A percentile compares a stretch with the other conserved stretches of the same genome.
phyloP scores from a whole-genome alignment of 2,329 filamentous ascomycete genomes.

The Pseudogymnoascus sp. region DNA sequence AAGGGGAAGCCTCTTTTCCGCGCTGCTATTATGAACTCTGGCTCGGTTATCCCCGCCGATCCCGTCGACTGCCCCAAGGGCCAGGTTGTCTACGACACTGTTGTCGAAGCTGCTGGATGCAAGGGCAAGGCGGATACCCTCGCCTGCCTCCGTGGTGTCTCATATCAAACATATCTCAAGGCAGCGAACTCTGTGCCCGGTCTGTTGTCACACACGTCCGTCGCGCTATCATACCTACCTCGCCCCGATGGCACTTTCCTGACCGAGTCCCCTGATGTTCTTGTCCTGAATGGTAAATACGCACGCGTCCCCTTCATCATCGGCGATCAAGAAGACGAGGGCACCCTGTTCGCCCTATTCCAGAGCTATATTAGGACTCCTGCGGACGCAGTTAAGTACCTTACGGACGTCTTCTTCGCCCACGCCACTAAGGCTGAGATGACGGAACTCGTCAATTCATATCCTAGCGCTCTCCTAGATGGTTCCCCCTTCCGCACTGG shows the following conservation, averaged over 20 bases:
- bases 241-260: slow-evolving; percentile 62
- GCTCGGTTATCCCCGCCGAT: slow-evolving; percentile 53
- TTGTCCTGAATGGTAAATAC: slow-evolving; percentile 46
- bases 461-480: slow-evolving; percentile 43
- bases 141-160: slow-evolving; percentile 54
- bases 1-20: slow-evolving; percentile 69
- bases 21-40: slow-evolving; percentile 71
- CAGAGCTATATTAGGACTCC: slow-evolving; percentile 53
- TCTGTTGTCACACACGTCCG: slow-evolving; percentile 57
- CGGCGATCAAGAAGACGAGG: slow-evolving; percentile 74
- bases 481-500: slow-evolving; percentile 69
- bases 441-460: slow-evolving; percentile 51
- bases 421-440: slow-evolving; percentile 45
- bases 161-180: slow-evolving; percentile 53
- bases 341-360: slow-evolving; percentile 65
- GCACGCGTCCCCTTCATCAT: slow-evolving; percentile 57
- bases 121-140: slow-evolving; percentile 47
- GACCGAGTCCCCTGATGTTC: slow-evolving; percentile 53
- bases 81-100: slow-evolving; percentile 55
- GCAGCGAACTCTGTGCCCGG: slow-evolving; percentile 65
- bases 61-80: slow-evolving; percentile 58
- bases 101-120: slow-evolving; percentile 58
- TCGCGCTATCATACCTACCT: slow-evolving; percentile 67
- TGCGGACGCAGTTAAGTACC: slow-evolving; percentile 51
- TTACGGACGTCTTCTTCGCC: slow-evolving; percentile 53